Base-by-base conservation (phyloP, 805 yeast genomes). In the Cyberlindnera misumaiensis region DNA sequence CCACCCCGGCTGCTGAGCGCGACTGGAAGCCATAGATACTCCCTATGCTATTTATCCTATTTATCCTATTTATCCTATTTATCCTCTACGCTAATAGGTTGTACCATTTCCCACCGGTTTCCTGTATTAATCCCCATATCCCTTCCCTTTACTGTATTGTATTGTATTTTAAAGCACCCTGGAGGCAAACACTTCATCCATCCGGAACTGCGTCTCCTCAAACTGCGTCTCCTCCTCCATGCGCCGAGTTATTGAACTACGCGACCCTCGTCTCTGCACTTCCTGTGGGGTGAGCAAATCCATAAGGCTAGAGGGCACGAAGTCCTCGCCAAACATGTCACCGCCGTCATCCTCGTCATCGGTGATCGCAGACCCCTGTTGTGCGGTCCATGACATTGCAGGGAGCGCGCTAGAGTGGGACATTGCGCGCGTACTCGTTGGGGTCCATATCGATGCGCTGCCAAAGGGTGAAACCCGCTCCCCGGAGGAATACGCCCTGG, bases 291-390 rank as follows among this genome's bases (percentile, higher is more conserved):
- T 46, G 4, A 89, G 63, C 35, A 87, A 64, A 47, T 86, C 95
- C n/a, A 80, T 74, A 28, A 88, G 62, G 22, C 89, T 75, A 5
- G 81, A 77, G 1, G 97, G 97, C 4, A 88, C 83, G 49, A 77
- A 83, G 53, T 84, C 95, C 47, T 84, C 89, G 34, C 74, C 84
- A 53, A 58, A 61, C 41, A 51, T 42, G n/a, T 41, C 68, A 22
- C 41, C 40, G 30, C 31, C 20, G 20, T 20, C 26, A 15, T 40
- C 30, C 4, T 38, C 24, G 8, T 20, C 24, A 34, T 65, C 69
- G 26, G 58, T 60, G 6, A 53, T 60, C n/a, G 68, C 56, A 42
- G 40, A 45, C 16, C 45, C 57, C 32, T 39, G 31, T 4, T 13
- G 27, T 12, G 24, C 24, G 24, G 24, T 20, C 24, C 24, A 20